phyloP scores from a whole-genome alignment of 2,329 filamentous ascomycete species.

The Fusarium ambrosium region DNA sequence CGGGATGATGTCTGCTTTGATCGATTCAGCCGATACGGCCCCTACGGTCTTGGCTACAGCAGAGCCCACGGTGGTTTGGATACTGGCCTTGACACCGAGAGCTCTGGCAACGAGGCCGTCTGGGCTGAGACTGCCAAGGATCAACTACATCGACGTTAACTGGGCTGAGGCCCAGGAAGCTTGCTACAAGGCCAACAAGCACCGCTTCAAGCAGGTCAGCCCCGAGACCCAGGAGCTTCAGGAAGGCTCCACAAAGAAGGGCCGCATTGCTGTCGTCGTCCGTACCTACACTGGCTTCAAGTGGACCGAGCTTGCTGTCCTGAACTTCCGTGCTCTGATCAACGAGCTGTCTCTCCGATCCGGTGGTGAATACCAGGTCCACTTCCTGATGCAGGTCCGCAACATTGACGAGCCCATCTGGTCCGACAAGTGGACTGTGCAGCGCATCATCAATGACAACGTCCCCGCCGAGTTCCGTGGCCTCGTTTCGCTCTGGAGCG shows the following conservation, averaged over 20 bases:
- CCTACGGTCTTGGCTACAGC: conserved; percentile 89
- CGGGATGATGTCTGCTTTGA: conserved; percentile 88
- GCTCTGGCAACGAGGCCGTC: conserved; percentile 73
- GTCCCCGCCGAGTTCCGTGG: conserved; percentile 82
- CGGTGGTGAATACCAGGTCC: conserved; percentile 84
- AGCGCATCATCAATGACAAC: conserved; percentile 76
- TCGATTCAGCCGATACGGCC: conserved; percentile 84
- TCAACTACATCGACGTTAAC: conserved; percentile 68
- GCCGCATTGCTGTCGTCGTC: conserved; percentile 81
- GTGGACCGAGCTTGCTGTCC: conserved; percentile 81
- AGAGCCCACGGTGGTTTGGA: conserved; percentile 77
- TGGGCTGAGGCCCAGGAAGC: conserved; percentile 68
- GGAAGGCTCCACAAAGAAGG: conserved; percentile 54
- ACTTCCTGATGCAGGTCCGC: conserved; percentile 88
- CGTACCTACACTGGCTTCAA: conserved; percentile 84
- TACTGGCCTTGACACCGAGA: conserved; percentile 80
- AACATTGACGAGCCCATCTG: conserved; percentile 84
- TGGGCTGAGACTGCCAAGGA: conserved; percentile 68
- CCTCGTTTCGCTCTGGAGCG: conserved; percentile 87
- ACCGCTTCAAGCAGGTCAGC: conserved; percentile 66
- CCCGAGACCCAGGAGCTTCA: conserved; percentile 55
- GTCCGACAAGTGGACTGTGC: conserved; percentile 81
- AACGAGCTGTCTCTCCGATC: conserved; percentile 82
- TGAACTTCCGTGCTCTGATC: conserved; percentile 86
- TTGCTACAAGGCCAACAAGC: conserved; percentile 71